These are phyloP conservation scores for Encephalitozoon intestinalis DNA, from an alignment of 371 early-diverging fungal genomes.

Conservation along the genomic window DNA sequence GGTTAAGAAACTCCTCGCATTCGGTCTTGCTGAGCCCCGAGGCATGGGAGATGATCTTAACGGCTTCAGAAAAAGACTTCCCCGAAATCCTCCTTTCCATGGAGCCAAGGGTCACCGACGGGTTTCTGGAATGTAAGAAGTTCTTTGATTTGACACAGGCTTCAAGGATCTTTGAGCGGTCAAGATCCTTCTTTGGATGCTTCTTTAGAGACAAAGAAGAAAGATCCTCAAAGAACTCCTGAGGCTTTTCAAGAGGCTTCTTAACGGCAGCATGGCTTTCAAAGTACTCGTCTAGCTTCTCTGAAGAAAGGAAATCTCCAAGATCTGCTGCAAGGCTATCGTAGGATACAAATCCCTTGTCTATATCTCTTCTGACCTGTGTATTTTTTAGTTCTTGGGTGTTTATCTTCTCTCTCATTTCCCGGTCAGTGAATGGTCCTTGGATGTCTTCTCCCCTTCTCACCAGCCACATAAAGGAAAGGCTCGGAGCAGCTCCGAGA, in stretches of 20 bases:
- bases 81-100: conserved; percentile 37
- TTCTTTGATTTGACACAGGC: not conserved
- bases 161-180: not conserved
- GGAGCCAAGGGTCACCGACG: conserved; percentile 2
- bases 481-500: not conserved
- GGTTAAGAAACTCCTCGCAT: conserved; percentile 31
- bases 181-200: not conserved
- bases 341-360: conserved; percentile 41
- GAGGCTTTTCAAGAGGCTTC: not conserved
- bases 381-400: not conserved
- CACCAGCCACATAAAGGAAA: conserved; percentile 25
- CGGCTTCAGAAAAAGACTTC: conserved; percentile 12
- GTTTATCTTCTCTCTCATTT: conserved; percentile 9
- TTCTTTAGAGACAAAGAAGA: not conserved
- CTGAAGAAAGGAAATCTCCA: conserved; percentile 13
- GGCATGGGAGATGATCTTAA: conserved; percentile 12
- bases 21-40: conserved; percentile 19
- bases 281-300: conserved; percentile 29
- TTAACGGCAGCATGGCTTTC: not conserved
- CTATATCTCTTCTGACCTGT: conserved; percentile 46
- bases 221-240: not conserved
- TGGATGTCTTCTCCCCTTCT: not conserved
- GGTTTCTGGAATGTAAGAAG: conserved; percentile 22
- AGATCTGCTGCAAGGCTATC: conserved; percentile 16
- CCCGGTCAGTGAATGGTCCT: conserved; percentile 47